Conservation (phyloP, 2,329 filamentous ascomycete species). For the Stylonectria norvegica region DNA sequence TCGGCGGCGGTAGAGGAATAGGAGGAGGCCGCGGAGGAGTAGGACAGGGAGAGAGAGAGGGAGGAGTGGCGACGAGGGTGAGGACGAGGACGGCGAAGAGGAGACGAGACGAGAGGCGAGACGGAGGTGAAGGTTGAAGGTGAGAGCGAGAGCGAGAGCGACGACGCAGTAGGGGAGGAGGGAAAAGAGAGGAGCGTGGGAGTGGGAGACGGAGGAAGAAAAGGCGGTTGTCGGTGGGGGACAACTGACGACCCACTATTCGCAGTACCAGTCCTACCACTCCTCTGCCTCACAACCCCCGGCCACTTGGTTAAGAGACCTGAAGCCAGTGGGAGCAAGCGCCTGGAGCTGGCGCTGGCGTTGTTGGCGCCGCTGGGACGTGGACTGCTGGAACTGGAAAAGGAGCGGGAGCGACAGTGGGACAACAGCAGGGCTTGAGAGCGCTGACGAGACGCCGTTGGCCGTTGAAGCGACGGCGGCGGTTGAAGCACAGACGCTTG, state of each 20-base stretch:
- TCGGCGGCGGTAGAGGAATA: conserved; percentile 3
- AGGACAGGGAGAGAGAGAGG: conserved; percentile 1
- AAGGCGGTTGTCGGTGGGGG: conserved; percentile 27
- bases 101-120: conserved; percentile 18
- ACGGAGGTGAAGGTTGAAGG: conserved; percentile 12
- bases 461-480: conserved; percentile 21
- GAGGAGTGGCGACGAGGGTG: conserved; percentile 6
- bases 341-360: conserved; percentile 13
- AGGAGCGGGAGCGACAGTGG: conserved; percentile 18
- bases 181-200: conserved; percentile 19
- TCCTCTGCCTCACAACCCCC: too few species aligned
- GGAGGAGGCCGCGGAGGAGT: conserved; percentile 6
- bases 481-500: too few species aligned
- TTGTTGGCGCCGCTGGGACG: background rate
- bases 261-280: background rate
- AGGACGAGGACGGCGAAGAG: conserved; percentile 17
- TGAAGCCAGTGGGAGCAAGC: background rate
- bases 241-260: background rate
- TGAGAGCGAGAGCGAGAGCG: conserved; percentile 17
- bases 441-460: conserved; percentile 25
- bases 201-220: conserved; percentile 30
- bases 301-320: background rate
- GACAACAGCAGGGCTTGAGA: conserved; percentile 21
- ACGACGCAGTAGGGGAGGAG: conserved; percentile 14
- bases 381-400: background rate